phyloP scores from a whole-genome alignment of 2,329 filamentous ascomycete species.

The Nectriaceae sp. region DNA sequence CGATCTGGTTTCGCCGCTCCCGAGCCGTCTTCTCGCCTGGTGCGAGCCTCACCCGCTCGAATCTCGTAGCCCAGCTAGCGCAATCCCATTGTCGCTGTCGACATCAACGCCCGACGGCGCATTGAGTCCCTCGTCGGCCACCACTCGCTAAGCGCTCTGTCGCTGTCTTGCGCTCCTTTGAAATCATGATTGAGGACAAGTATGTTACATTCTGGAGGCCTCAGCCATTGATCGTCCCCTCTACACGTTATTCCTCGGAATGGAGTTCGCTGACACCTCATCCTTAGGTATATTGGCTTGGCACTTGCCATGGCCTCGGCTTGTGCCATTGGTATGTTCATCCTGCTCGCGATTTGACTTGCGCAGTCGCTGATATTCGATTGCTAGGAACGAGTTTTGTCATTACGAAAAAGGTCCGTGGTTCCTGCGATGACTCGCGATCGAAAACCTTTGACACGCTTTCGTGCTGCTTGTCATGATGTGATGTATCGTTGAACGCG shows the following conservation, averaged over 20 bases:
- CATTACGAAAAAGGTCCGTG: conserved; percentile 90
- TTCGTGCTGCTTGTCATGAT: too few relatives aligned
- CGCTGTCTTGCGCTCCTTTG: conserved; percentile 18
- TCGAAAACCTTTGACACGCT: background rate
- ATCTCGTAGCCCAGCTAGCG: conserved; percentile 10
- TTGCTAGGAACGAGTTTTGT: conserved; percentile 87
- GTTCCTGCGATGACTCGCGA: background rate
- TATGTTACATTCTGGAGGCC: conserved; percentile 19
- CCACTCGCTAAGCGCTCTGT: conserved; percentile 15
- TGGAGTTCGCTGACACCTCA: conserved; percentile 16
- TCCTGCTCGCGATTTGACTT: conserved; percentile 3
- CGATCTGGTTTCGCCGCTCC: conserved; percentile 5
- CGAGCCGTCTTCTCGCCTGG: conserved; percentile 20
- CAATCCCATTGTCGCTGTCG: conserved; percentile 7
- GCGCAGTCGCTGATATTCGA: conserved; percentile 20
- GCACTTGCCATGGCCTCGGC: conserved; percentile 74
- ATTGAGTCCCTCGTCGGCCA: conserved; percentile 6
- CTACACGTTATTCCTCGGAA: background rate
- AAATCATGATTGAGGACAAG: conserved; percentile 42
- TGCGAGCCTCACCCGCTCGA: conserved; percentile 24
- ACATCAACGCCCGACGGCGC: conserved; percentile 10
- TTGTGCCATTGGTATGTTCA: conserved; percentile 69
- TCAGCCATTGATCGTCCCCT: background rate
- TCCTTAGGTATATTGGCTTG: conserved; percentile 71
- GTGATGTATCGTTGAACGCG: background rate